These are phyloP conservation scores for Chamaenerion angustifolium DNA, from an alignment of 345 rosid species.

Conservation along the genomic window DNA sequence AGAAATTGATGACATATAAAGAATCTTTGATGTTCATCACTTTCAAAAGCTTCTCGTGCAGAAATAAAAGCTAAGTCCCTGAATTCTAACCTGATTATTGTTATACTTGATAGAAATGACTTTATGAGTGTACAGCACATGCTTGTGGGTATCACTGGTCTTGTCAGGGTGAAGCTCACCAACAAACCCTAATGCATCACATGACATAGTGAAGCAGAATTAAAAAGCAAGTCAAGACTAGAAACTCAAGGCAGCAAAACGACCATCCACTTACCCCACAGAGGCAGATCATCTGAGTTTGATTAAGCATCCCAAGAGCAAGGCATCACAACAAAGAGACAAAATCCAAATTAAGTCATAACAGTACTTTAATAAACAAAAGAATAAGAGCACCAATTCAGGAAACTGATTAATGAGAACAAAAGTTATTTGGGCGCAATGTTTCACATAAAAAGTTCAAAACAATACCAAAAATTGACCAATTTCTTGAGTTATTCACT, in stretches of 20 bases:
- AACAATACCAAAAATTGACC: too few relatives aligned
- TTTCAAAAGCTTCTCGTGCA: not conserved
- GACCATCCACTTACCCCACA: constrained; percentile 57
- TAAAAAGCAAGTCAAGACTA: not conserved
- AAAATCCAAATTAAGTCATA: constrained; percentile 9
- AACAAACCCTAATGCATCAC: constrained; percentile 47
- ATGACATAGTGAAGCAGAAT: not conserved
- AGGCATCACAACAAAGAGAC: constrained; percentile 10
- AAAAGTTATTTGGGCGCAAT: too few relatives aligned
- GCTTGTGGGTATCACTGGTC: constrained; percentile 61
- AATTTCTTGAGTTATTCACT: too few relatives aligned
- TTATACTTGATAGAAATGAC: constrained; percentile 49
- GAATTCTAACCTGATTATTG: constrained; percentile 59
- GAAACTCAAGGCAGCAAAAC: not conserved
- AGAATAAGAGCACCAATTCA: too few relatives aligned
- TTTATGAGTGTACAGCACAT: constrained; percentile 70
- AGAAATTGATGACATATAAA: not conserved
- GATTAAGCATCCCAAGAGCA: constrained; percentile 15
- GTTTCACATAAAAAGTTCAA: too few relatives aligned
- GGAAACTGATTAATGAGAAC: too few relatives aligned
- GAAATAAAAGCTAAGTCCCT: not conserved
- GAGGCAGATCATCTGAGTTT: constrained; percentile 77
- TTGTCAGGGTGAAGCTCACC: constrained; percentile 76
- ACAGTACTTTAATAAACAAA: not conserved
- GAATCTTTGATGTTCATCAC: too few relatives aligned